phyloP scores from a whole-genome alignment of 805 yeast genomes.

The Starmerella roubikii region DNA sequence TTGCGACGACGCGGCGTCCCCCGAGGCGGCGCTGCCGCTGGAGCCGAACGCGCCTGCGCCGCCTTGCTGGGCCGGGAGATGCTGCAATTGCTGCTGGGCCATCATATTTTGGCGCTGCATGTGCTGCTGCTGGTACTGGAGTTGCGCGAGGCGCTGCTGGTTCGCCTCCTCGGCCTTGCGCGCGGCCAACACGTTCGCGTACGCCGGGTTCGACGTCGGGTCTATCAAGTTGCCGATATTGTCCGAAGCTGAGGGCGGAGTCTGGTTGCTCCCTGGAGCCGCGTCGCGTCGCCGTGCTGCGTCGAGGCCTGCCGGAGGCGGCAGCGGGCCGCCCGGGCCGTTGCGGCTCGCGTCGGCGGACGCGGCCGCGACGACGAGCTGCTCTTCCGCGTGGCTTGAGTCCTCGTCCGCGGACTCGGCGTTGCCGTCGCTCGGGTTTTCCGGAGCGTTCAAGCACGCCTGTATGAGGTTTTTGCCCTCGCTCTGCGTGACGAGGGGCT shows the following conservation, averaged over 20 bases:
- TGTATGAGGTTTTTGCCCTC: slow-evolving; percentile 96
- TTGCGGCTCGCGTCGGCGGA: slow-evolving; percentile 1
- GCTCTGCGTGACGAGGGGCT: slow-evolving; percentile 91
- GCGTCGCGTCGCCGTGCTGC: neutral
- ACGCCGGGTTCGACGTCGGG: neutral
- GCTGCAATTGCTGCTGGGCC: neutral
- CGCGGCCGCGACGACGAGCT: slow-evolving; percentile 1
- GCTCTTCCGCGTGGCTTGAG: slow-evolving; percentile 1
- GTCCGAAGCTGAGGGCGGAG: neutral
- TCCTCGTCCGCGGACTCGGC: slow-evolving; percentile 9
- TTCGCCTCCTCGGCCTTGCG: neutral
- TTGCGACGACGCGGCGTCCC: slow-evolving; percentile 2
- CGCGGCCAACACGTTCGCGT: neutral
- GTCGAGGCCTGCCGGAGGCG: neutral
- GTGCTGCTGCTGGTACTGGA: neutral
- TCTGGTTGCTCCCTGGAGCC: neutral
- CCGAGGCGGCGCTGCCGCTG: neutral
- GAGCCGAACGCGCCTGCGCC: neutral
- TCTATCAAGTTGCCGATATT: neutral
- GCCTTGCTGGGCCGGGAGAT: neutral
- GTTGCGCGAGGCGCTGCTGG: neutral
- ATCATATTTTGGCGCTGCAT: neutral
- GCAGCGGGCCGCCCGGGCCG: neutral
- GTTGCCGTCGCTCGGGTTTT: slow-evolving; percentile 33
- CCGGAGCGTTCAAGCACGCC: slow-evolving; percentile 96